phyloP scores from a whole-genome alignment of 768 basidiomycete genomes.

The Boletus insuetus region DNA sequence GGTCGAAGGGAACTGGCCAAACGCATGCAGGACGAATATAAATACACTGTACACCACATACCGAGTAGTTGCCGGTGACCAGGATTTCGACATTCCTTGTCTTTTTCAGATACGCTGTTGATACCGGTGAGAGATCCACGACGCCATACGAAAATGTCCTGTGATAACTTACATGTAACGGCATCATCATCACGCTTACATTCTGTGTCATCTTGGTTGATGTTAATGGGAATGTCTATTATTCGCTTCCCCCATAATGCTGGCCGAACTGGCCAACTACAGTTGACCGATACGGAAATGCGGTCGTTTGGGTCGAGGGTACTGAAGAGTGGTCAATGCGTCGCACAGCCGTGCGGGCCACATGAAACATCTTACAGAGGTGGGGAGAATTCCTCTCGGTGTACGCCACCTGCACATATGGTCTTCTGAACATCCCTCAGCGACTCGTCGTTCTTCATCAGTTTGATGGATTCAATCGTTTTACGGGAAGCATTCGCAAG shows the following conservation, averaged over 20 bases:
- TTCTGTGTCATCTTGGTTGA: slow-evolving; percentile 3
- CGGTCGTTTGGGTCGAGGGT: no score
- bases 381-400: no score
- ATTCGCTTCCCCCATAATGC: background rate
- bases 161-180: slow-evolving; percentile 5
- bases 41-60: background rate
- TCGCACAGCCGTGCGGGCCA: no score
- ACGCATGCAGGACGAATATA: background rate
- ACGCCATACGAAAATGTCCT: background rate
- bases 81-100: slow-evolving; percentile 8
- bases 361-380: no score
- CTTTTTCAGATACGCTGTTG: slow-evolving; percentile 9
- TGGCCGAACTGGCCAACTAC: no score
- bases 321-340: no score
- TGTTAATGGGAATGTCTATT: background rate
- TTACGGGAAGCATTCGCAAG: no score
- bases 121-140: background rate
- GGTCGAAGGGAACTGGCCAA: slow-evolving; percentile 7
- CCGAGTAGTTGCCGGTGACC: background rate
- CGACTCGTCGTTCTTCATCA: no score
- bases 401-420: no score
- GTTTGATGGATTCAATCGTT: no score
- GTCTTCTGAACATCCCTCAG: no score
- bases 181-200: background rate
- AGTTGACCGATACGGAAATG: no score